Base-by-base conservation (phyloP, 768 basidiomycete species). In the Hydnomerulius pinastri region DNA sequence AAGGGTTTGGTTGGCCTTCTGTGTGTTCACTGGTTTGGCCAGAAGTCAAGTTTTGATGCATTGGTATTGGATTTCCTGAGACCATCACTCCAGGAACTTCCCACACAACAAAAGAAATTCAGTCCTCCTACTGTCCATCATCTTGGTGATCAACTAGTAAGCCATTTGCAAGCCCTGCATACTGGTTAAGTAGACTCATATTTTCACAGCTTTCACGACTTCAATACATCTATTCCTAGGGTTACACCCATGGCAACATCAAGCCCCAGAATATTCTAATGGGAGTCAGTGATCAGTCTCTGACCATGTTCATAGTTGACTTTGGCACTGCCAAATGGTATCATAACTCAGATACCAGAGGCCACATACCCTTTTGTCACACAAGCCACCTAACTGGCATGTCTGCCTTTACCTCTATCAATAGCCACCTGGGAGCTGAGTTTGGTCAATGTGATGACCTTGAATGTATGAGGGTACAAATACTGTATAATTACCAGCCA, bases 191-290 rank as follows among this genome's bases (percentile, higher is more conserved):
- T n/a, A n/a, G n/a, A n/a, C n/a, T n/a, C n/a, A 35, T 17, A 35
- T 35, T 35, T 5, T 5, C 9, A 7, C 20, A 39, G 38, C 20
- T 39, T 11, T 39, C 38, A 20, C 15, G 20, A 9, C 38, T 46
- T 23, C 15, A 46, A 33, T 39, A 48, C 17, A 48, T 48, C 9
- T 36, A 48, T 30, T 48, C 46, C 7, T n/a, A 39, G 10, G 23
- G 37, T 17, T 18, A 38, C n/a, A 38, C 20, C 36, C 20, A 18
- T 17, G 15, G 7, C 36, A 32, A 43, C 25, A 43, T 43, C 41
- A 43, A 43, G 25, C 41, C 41, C 20, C 41, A 43, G 41, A 43
- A 43, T 18, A 27, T 43, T 25, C n/a, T 43, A 15, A 18, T 43
- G 41, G 41, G 41, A 9, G 17, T 43, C 28, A 23, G 41, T 12